Base-by-base conservation (phyloP, 768 basidiomycete genomes). In the Scleroderma citrinum region DNA sequence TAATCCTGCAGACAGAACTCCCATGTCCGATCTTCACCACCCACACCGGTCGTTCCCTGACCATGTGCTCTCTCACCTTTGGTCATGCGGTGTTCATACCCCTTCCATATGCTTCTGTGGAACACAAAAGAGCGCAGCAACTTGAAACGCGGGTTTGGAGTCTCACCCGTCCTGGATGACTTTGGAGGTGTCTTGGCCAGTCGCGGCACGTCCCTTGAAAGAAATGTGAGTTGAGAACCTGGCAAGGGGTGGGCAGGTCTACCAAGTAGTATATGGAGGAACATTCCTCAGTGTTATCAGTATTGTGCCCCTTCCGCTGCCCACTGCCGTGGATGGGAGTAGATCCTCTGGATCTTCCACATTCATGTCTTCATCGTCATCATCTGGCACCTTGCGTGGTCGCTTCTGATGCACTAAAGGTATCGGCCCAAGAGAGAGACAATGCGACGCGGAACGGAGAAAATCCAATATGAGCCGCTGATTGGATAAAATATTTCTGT, bases 1-100 rank as follows among this genome's bases (percentile, higher is more conserved):
- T 32, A 60, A 17, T 63, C 64, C 48, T 55, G 57, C 48, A 77
- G 53, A 66, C 76, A 91, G 67, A 94, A 92, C 65, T 93, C 88
- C 91, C 92, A 94, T 53, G 88, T 92, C 51, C 89, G 73, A 56
- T 92, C 87, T 57, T 83, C 87, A 41, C 82, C 87, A 8, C 80
- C 85, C 60, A 80, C 81, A 32, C 81, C 87, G 12, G 80, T 88
- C 69, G 65, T 83, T 23, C 77, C 80, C 35, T 70, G 77, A 24
- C 80, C 84, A 61, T 77, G 77, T 0, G 65, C 87, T 63, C 79
- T 75, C 70, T 79, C 90, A 5, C 94, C 94, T 60, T 92, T 87
- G 3, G 95, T 96, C 83, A 95, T 87, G n/a, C 90, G 73, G 64
- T 98, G 95, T 57, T 85, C 85, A 58, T 97, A 98, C 1, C 90